Base-by-base conservation (phyloP, 2,329 filamentous ascomycete species). In the Curvularia spicifera region DNA sequence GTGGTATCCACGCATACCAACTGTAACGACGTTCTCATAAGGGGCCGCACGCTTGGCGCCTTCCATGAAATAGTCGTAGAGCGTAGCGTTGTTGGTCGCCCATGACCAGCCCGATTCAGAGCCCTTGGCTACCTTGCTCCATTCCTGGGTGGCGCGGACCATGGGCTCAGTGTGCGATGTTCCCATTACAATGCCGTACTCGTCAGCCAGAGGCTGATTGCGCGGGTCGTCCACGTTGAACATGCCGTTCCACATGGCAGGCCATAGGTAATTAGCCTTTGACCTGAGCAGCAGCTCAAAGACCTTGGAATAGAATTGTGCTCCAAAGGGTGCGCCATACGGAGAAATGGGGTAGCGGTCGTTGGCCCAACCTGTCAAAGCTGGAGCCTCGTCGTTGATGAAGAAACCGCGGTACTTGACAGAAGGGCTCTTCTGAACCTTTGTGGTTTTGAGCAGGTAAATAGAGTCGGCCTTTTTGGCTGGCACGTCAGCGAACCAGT, bases 221-320 rank as follows among this genome's bases (percentile, higher is more conserved):
- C 82, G 80, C 2, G 84, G 80, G 69, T 92, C 89, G 60, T 92
- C 90, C 1, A 90, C 83, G 69, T 87, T 86, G 68, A 91, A 90
- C 82, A 91, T 90, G 62, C 83, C 84, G 5, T 83, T 84, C 90
- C 89, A 92, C 71, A 86, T 81, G 0, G 88, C 84, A 0, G 89
- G 90, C 89, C 90, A 92, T 49, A 92, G 79, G 68, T 91, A 91
- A 73, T 92, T 92, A 15, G 89, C 89, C 37, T 86, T 83, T 28
- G 90, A 80, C 6, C 90, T 83, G 5, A 92, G 83, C 1, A 91
- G 77, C 1, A 92, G 79, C 76, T 92, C 90, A 61, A 90, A 91
- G 20, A 92, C 85, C 20, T 84, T 83, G 4, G 83, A 78, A 74
- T 92, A 91, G 72, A 91, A 90, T 4, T 84, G 82, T n/a, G 84